phyloP scores from a whole-genome alignment of 805 yeast species.

The Zygosaccharomyces rouxii region DNA sequence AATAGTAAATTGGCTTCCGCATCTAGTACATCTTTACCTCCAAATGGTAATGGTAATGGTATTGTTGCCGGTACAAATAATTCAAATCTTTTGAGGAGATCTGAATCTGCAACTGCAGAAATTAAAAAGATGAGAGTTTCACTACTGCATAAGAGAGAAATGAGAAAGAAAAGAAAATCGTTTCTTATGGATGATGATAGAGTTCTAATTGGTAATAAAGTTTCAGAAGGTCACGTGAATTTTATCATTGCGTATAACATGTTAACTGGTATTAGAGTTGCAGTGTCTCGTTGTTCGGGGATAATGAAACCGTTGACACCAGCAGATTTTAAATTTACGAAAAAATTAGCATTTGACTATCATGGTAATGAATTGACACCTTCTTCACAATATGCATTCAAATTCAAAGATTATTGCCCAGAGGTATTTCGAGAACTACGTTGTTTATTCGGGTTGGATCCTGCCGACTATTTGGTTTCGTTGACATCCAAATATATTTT shows the following conservation, averaged over 20 bases:
- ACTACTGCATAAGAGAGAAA: constrained; percentile 41
- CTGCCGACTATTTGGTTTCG: constrained; percentile 91
- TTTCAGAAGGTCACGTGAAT: constrained; percentile 89
- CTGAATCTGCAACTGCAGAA: constrained; percentile 43
- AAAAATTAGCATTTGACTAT: constrained; percentile 81
- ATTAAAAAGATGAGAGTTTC: constrained; percentile 49
- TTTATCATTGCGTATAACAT: constrained; percentile 93
- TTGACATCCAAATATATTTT: constrained; percentile 89
- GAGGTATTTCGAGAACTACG: constrained; percentile 87
- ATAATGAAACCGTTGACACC: constrained; percentile 65
- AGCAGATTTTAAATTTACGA: constrained; percentile 64
- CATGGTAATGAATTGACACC: constrained; percentile 88
- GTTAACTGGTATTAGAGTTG: constrained; percentile 94
- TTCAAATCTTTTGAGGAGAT: constrained; percentile 20
- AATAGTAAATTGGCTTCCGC: constrained; percentile 5
- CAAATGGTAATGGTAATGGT: constrained; percentile 4
- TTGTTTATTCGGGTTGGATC: constrained; percentile 77
- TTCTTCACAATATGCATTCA: constrained; percentile 90
- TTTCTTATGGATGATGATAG: constrained; percentile 45
- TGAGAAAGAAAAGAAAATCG: constrained; percentile 41
- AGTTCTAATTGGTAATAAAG: constrained; percentile 73
- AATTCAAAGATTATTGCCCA: constrained; percentile 94
- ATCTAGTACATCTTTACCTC: constrained; percentile 14
- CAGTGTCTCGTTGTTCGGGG: constrained; percentile 89
- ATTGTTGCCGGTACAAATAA: constrained; percentile 1